Base-by-base conservation (phyloP, 805 yeast species). In the Debaryomyces prosopidis region DNA sequence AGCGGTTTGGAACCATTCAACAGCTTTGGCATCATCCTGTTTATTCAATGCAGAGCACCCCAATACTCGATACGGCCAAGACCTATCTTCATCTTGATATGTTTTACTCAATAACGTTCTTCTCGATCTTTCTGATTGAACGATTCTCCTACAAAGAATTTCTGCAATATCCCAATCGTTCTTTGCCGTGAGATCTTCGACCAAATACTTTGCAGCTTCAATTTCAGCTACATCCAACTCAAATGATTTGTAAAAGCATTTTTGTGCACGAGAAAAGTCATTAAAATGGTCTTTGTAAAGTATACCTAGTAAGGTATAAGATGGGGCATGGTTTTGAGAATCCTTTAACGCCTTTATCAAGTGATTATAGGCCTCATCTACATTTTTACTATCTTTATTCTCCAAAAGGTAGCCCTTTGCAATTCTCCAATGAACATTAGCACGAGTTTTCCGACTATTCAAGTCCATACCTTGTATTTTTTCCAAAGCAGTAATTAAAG, bases 11-110 rank as follows among this genome's bases (percentile, higher is more conserved):
- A 89, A 90, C 80, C 87, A 83, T 63, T 87, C 92, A 39, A 92
- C 85, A 0, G 99, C 96, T 44, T 82, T 82, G 1, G 80, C 81
- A 51, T 82, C 88, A 52, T 85, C 84, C 54, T 84, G 89, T 20
- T 63, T 70, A 58, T 88, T 90, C 47, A 94, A 67, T 4, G 84
- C 75, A 2, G 87, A 79, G 53, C 90, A 81, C 0, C 97, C 99
- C 36, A 94, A 68, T 3, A 89, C 88, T 53, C 97, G 69, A 59
- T 84, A 89, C 0, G 97, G 97, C 99, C 99, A 94, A 2, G 85
- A 75, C 1, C 68, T 57, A 50, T 72, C 76, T 0, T 52, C 51
- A 31, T 63, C 60, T 1, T 61, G 62, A 16, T 73, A 64, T 15
- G 52, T 38, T 27, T 48, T 52, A 31, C 62, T 53, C 45, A 59